These are phyloP conservation scores for Kalmusia sp. DNA, from an alignment of 2,329 filamentous ascomycete genomes.

Conservation along the genomic window DNA sequence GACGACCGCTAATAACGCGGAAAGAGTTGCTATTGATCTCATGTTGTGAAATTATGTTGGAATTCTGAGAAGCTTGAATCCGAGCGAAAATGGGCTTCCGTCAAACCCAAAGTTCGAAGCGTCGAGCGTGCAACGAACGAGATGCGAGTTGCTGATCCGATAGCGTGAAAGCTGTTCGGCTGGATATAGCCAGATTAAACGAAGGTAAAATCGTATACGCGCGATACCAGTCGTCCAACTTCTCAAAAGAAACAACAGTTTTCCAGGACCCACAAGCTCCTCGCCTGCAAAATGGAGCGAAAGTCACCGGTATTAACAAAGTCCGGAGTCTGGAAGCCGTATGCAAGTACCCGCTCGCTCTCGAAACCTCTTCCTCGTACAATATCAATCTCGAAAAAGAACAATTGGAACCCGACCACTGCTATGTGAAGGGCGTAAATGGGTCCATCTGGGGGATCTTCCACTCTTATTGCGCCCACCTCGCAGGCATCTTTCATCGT, in stretches of 20 bases:
- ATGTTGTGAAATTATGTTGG: constrained; percentile 17
- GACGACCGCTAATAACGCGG: constrained; percentile 26
- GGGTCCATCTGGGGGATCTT: not conserved
- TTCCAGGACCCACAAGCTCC: not conserved
- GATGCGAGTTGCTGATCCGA: not conserved
- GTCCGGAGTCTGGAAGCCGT: not conserved
- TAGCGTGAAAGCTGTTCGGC: constrained; percentile 6
- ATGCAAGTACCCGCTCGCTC: constrained; percentile 10
- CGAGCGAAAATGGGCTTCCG: not conserved
- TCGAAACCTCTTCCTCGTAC: not conserved
- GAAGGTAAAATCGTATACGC: not conserved
- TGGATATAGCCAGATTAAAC: constrained; percentile 17
- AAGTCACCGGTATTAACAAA: not conserved
- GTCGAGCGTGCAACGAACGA: too few species aligned
- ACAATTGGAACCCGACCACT: not conserved
- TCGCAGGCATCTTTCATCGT: constrained; percentile 6
- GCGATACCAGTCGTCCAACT: not conserved
- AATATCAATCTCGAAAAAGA: too few species aligned
- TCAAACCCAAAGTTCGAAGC: not conserved
- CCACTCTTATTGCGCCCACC: constrained; percentile 8
- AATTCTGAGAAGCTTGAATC: not conserved
- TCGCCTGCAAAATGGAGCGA: not conserved
- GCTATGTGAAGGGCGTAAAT: not conserved
- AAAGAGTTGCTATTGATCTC: constrained; percentile 24
- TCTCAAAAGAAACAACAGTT: not conserved